phyloP scores from a whole-genome alignment of 768 basidiomycete genomes.

The Clavaria fumosa region DNA sequence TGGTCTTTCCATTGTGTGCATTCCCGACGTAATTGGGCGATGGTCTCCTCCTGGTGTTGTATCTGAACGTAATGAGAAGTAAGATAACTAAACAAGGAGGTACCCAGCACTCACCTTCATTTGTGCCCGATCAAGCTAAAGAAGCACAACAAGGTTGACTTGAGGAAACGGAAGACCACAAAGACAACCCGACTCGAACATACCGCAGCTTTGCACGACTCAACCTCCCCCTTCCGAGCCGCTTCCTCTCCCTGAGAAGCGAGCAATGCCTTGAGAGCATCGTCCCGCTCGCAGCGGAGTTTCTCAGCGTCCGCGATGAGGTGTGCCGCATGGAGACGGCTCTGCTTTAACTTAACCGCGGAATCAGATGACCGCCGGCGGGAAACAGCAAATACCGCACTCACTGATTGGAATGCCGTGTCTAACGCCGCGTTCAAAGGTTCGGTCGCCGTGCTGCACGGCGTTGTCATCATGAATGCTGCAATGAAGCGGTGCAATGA shows the following conservation, averaged over 20 bases:
- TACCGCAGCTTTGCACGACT: constrained; percentile 30
- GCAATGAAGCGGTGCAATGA: no score
- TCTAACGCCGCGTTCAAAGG: neutral
- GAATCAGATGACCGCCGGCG: neutral
- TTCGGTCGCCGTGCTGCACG: no score
- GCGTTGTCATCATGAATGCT: no score
- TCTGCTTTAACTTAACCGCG: neutral
- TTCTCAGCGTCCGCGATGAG: neutral
- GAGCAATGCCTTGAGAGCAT: neutral
- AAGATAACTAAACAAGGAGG: constrained; percentile 1
- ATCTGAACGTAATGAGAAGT: constrained; percentile 22
- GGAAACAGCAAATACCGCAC: neutral
- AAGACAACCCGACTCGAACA: constrained; percentile 14
- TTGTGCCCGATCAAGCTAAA: constrained; percentile 40
- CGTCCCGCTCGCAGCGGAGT: neutral
- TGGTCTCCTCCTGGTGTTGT: constrained; percentile 42
- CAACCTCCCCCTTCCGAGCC: constrained; percentile 11
- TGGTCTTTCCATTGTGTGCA: constrained; percentile 62
- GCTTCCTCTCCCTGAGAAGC: neutral
- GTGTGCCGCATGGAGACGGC: neutral
- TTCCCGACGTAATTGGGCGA: constrained; percentile 48
- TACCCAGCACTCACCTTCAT: constrained; percentile 29
- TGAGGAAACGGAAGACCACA: constrained; percentile 9
- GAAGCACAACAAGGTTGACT: neutral
- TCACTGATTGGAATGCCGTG: neutral